phyloP scores from a whole-genome alignment of 2,329 filamentous ascomycete genomes.

The Biscogniauxia sp. region DNA sequence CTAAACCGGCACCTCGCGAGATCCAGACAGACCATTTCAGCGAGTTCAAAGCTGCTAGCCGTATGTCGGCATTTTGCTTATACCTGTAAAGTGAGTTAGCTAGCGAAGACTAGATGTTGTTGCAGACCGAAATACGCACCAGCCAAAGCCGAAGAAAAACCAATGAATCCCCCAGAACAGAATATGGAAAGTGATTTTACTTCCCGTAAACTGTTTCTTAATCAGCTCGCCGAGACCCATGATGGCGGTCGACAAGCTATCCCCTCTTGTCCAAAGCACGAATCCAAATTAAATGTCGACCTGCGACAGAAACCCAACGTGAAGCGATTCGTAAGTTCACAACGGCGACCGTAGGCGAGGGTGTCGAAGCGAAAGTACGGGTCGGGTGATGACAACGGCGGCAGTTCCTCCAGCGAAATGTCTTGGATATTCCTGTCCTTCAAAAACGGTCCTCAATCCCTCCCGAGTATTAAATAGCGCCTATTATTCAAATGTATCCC shows the following conservation, averaged over 20 bases:
- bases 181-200: constrained; percentile 76
- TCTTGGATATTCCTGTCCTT: constrained; percentile 12
- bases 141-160: constrained; percentile 79
- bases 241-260: constrained; percentile 37
- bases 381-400: constrained; percentile 10
- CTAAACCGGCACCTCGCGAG: constrained; percentile 87
- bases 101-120: not conserved
- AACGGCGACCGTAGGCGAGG: constrained; percentile 14
- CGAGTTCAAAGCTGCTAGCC: constrained; percentile 74
- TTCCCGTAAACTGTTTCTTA: constrained; percentile 64
- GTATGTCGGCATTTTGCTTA: constrained; percentile 67
- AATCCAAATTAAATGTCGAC: constrained; percentile 48
- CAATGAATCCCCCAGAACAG: constrained; percentile 79
- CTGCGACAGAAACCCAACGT: constrained; percentile 48
- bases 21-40: constrained; percentile 92
- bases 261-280: constrained; percentile 28
- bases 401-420: constrained; percentile 9
- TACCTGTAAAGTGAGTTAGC: constrained; percentile 53
- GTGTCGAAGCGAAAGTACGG: constrained; percentile 17
- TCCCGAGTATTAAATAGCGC: constrained; percentile 26
- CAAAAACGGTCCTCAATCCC: constrained; percentile 16
- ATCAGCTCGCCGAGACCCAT: constrained; percentile 41
- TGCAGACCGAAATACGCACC: constrained; percentile 54
- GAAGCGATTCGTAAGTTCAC: constrained; percentile 21
- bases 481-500: constrained; percentile 23